Percentiles rank a stretch among this genome's conserved stretches.
Conservation (phyloP, 2,329 filamentous ascomycete genomes). For the Nannizzia gypsea region DNA sequence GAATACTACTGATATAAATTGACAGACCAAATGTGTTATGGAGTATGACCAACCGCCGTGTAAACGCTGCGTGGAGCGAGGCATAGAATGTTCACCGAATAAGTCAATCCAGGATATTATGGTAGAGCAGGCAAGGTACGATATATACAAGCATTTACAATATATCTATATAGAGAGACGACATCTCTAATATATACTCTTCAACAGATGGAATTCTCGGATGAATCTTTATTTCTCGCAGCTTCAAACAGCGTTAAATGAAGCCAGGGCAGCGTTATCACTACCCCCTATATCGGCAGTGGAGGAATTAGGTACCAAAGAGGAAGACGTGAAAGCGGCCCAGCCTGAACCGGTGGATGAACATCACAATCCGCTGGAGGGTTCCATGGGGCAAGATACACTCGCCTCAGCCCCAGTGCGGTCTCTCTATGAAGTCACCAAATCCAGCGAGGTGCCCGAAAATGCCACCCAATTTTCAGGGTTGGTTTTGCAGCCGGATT, state of each 20-base stretch:
- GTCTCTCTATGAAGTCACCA: constrained; percentile 40
- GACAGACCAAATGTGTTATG: constrained; percentile 13
- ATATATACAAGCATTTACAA: background rate
- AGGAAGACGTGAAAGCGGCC: constrained; percentile 1
- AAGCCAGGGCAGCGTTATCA: constrained; percentile 9
- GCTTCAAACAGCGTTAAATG: constrained; percentile 11
- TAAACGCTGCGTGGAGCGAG: constrained; percentile 11
- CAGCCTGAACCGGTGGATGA: constrained; percentile 8
- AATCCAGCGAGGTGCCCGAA: constrained; percentile 29
- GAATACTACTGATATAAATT: background rate
- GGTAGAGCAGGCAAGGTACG: constrained; percentile 10
- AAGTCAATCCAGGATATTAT: constrained; percentile 12
- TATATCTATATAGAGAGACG: background rate
- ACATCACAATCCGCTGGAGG: constrained; percentile 4
- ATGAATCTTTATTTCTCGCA: constrained; percentile 8
- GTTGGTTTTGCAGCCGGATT: constrained; percentile 36
- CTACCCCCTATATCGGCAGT: constrained; percentile 2
- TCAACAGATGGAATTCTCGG: constrained; percentile 10
- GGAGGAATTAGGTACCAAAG: constrained; percentile 1
- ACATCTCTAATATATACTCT: background rate
- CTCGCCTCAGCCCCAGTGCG: constrained; percentile 36
- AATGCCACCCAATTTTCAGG: constrained; percentile 24
- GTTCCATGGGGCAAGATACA: constrained; percentile 15
- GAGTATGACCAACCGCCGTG: constrained; percentile 11
- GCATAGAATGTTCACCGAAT: constrained; percentile 11